Evolutionary conservation across 768 basidiomycete species (phyloP), one percentile per base, ranked within the genome.

Genomic region (Boletus reticuloceps): DNA sequence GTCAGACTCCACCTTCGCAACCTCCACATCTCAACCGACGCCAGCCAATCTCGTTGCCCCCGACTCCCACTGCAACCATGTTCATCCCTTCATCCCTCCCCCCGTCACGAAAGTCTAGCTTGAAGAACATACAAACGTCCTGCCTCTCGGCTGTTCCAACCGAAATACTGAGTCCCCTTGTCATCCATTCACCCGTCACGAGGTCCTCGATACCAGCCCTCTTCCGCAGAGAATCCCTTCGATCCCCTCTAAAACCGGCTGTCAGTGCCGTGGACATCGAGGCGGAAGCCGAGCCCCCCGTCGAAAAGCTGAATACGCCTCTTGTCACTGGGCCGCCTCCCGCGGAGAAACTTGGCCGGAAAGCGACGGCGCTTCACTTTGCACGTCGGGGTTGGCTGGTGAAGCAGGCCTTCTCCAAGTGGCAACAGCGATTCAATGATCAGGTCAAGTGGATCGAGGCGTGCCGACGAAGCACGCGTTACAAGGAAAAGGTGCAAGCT

Each of bases 391-490:
- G 77, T 27, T 55, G 63, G 22, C 51, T 77, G 29, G 75, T 85
- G 36, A 78, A 74, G 57, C 61, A 68, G 36, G 71, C 62, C 36
- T 81, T 83, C 55, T 61, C 62, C 42, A 65, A 56, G 37, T 87
- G 85, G 85, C 64, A 75, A 59, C 68, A 77, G 57, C 74, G 74
- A 44, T 58, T 77, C 10, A 69, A 69, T 1, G 79, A 80, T 34
- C 74, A 75, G 50, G 76, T 70, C 37, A 80, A 76, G n/a, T 89
- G 83, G 79, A 63, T 77, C 6, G 84, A 87, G 47, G 88, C 88
- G 1, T 80, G 81, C 55, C 71, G 69, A 53, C 80, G 81, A 43
- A 83, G 85, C 53, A 80, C 86, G 27, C 75, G 74, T 5, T 90
- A 90, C 66, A 79, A 80, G 42, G 72, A 79, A 55, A 86, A 81